These are phyloP conservation scores for Pichia sp. DNA, from an alignment of 1,139 yeast genomes.

Conservation along the genomic window DNA sequence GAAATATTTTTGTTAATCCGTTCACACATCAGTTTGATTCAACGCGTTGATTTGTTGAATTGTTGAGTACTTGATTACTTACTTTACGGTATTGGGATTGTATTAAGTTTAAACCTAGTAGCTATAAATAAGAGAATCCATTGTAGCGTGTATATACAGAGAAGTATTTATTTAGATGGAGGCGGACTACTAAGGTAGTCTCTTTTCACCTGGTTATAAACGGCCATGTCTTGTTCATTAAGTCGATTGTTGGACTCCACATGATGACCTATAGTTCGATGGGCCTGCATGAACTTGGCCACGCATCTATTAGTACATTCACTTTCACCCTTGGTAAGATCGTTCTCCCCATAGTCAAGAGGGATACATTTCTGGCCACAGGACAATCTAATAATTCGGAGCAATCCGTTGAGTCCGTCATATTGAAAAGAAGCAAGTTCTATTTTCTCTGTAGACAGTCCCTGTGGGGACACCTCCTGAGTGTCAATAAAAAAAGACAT, in stretches of 20 bases:
- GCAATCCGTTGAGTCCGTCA: constrained; percentile 64
- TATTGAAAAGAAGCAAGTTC: constrained; percentile 70
- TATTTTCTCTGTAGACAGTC: constrained; percentile 61
- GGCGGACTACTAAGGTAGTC: constrained; percentile 13
- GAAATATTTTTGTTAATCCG: background rate
- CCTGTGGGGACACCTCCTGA: constrained; percentile 28
- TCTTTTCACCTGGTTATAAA: constrained; percentile 23
- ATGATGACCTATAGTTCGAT: constrained; percentile 52
- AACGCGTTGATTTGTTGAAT: background rate
- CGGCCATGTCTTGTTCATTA: constrained; percentile 20
- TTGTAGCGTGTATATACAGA: background rate
- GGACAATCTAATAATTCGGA: constrained; percentile 19
- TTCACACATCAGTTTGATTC: background rate
- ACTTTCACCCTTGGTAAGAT: constrained; percentile 69
- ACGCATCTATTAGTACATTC: constrained; percentile 77
- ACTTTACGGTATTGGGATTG: background rate
- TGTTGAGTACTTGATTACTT: background rate
- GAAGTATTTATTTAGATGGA: background rate
- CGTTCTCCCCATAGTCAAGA: constrained; percentile 71
- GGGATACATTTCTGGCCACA: constrained; percentile 58
- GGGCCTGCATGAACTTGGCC: constrained; percentile 62
- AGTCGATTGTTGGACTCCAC: constrained; percentile 29
- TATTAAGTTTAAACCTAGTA: background rate
- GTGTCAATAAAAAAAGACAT: constrained; percentile 65
- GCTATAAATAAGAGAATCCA: background rate